Evolutionary conservation across 495 filamentous ascomycete genomes (phyloP).

Genomic region (Bryoglossum gracile): DNA sequence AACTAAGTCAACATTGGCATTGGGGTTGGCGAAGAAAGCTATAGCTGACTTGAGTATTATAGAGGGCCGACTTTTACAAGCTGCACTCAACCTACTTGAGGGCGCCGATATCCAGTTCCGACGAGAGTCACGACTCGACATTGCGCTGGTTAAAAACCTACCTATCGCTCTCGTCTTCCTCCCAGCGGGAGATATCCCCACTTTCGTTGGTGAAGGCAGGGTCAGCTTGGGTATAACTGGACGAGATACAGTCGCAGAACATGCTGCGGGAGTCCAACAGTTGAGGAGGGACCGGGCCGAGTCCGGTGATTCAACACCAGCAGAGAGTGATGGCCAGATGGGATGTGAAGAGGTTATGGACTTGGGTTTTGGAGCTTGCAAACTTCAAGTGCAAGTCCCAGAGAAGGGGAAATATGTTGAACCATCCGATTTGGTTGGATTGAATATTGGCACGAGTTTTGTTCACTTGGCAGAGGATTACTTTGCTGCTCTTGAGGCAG

Average conservation of each 20-base stretch:
- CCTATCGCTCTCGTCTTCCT: slow-evolving; percentile 96
- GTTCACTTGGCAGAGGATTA: slow-evolving; percentile 72
- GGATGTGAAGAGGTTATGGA: slow-evolving; percentile 80
- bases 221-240: slow-evolving; percentile 95
- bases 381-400: slow-evolving; percentile 91
- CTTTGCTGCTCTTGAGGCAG: slow-evolving; percentile 67
- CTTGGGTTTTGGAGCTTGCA: slow-evolving; percentile 83
- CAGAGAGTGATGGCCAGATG: slow-evolving; percentile 30
- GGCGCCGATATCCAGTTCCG: slow-evolving; percentile 95
- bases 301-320: slow-evolving; percentile 41
- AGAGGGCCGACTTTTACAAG: slow-evolving; percentile 90
- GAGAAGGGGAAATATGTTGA: slow-evolving; percentile 66
- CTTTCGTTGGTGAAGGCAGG: slow-evolving; percentile 88
- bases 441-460: slow-evolving; percentile 93
- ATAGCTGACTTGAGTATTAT: background rate
- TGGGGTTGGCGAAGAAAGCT: background rate
- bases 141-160: slow-evolving; percentile 91
- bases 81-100: slow-evolving; percentile 77
- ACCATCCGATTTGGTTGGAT: slow-evolving; percentile 77
- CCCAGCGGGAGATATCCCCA: slow-evolving; percentile 92
- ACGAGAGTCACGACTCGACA: slow-evolving; percentile 87
- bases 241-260: slow-evolving; percentile 84
- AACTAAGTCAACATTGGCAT: slow-evolving; percentile 1
- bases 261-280: slow-evolving; percentile 63
- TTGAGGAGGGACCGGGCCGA: slow-evolving; percentile 42